Evolutionary conservation across 1,139 yeast genomes (phyloP).

Genomic region (Pichia sp.): DNA sequence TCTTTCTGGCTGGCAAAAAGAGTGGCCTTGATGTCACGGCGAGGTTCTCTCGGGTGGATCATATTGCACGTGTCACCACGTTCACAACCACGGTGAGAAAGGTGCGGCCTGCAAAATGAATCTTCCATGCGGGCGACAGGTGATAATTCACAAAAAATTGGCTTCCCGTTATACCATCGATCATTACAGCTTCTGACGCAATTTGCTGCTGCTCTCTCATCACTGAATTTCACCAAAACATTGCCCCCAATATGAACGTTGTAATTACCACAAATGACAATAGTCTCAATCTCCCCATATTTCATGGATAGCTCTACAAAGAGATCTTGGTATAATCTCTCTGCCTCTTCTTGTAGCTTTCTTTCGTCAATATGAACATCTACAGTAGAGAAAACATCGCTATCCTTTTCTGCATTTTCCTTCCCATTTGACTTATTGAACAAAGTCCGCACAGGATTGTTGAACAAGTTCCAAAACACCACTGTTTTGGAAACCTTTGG

Average conservation of each 20-base stretch:
- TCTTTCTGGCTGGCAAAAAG: slow-evolving; percentile 14
- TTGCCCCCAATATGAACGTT: slow-evolving; percentile 81
- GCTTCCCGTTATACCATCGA: slow-evolving; percentile 77
- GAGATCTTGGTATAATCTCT: slow-evolving; percentile 65
- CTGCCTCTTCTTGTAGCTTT: slow-evolving; percentile 49
- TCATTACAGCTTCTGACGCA: slow-evolving; percentile 60
- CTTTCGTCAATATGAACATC: slow-evolving; percentile 13
- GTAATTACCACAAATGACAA: slow-evolving; percentile 77
- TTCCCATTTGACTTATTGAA: neutral
- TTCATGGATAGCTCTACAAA: slow-evolving; percentile 56
- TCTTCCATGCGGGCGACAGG: slow-evolving; percentile 70
- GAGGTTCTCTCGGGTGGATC: slow-evolving; percentile 68
- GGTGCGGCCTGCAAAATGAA: slow-evolving; percentile 51
- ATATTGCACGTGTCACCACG: slow-evolving; percentile 84
- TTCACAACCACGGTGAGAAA: slow-evolving; percentile 36
- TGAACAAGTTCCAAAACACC: slow-evolving; percentile 61
- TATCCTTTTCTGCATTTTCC: neutral
- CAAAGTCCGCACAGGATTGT: slow-evolving; percentile 41
- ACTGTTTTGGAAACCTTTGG: slow-evolving; percentile 67
- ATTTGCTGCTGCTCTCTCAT: slow-evolving; percentile 49
- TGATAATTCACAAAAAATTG: slow-evolving; percentile 74
- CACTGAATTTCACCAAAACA: slow-evolving; percentile 60
- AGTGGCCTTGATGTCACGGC: slow-evolving; percentile 35
- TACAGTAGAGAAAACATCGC: slow-evolving; percentile 7
- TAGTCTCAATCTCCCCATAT: slow-evolving; percentile 55